Percentiles rank a stretch among this genome's conserved stretches.
Conservation (phyloP, 2,329 filamentous ascomycete genomes). For the Dendryphion nanum region DNA sequence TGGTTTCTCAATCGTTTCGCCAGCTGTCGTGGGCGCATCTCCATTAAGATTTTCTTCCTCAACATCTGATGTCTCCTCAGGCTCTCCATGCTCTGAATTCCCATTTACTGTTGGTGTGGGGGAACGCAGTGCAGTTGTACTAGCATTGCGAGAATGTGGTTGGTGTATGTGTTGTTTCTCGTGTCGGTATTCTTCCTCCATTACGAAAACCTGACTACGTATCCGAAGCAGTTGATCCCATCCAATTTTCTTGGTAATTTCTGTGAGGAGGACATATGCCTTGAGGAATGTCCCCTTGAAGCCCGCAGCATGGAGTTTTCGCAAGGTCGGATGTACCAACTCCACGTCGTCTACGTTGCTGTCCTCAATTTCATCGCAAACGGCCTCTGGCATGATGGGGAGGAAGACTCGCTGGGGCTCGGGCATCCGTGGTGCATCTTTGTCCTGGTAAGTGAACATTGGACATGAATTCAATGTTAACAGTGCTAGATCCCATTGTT, state of each 20-base stretch:
- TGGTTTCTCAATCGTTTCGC: conserved; percentile 68
- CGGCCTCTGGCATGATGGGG: conserved; percentile 82
- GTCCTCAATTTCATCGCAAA: conserved; percentile 94
- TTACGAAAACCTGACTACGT: conserved; percentile 95
- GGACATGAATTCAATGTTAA: conserved; percentile 96
- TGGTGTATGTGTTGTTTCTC: conserved; percentile 64
- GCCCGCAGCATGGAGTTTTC: conserved; percentile 80
- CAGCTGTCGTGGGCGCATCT: conserved; percentile 14
- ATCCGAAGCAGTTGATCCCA: conserved; percentile 97
- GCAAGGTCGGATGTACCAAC: conserved; percentile 80
- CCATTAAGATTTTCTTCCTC: conserved; percentile 10
- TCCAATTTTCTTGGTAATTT: conserved; percentile 93
- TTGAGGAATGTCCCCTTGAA: conserved; percentile 97
- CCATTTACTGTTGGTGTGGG: conserved; percentile 50
- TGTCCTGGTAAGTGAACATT: conserved; percentile 99
- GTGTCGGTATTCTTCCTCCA: conserved; percentile 97
- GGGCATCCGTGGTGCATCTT: conserved; percentile 91
- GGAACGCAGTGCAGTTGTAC: conserved; percentile 73
- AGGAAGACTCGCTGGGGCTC: conserved; percentile 85
- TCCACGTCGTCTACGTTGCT: conserved; percentile 76
- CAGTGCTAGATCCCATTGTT: conserved; percentile 95
- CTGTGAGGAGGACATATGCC: conserved; percentile 89
- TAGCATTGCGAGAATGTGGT: conserved; percentile 65
- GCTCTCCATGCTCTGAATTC: conserved; percentile 41
- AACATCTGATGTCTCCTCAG: conserved; percentile 32